These are phyloP conservation scores for Penicillium sp. DNA, from an alignment of 2,329 filamentous ascomycete species.

Conservation along the genomic window DNA sequence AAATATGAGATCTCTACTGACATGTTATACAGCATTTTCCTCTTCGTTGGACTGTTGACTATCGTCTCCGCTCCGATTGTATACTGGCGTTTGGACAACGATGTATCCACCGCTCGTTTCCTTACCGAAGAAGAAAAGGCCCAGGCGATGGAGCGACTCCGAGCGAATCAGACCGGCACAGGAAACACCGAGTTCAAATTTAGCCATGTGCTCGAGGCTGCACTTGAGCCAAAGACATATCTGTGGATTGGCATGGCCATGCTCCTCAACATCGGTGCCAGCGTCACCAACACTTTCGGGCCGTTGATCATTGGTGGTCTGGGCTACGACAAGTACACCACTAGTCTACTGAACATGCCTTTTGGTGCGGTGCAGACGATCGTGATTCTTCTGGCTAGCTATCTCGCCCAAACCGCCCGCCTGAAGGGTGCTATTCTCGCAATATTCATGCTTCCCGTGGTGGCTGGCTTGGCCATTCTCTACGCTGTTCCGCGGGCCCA, in stretches of 20 bases:
- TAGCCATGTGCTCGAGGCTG: constrained; percentile 46
- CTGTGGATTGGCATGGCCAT: constrained; percentile 64
- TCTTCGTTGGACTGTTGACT: constrained; percentile 64
- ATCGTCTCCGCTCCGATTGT: constrained; percentile 59
- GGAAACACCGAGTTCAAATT: constrained; percentile 51
- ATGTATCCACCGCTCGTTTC: constrained; percentile 56
- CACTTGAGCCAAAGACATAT: constrained; percentile 53
- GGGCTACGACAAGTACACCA: constrained; percentile 60
- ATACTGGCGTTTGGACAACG: constrained; percentile 61
- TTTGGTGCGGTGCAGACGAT: constrained; percentile 65
- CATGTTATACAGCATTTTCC: constrained; percentile 51
- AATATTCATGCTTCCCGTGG: constrained; percentile 59
- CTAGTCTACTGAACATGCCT: constrained; percentile 67
- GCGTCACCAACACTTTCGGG: constrained; percentile 66
- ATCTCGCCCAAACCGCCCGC: constrained; percentile 58
- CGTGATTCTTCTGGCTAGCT: constrained; percentile 62
- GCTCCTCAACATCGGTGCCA: constrained; percentile 65
- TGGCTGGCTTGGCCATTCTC: constrained; percentile 59
- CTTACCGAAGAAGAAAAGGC: constrained; percentile 50
- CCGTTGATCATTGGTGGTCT: constrained; percentile 64
- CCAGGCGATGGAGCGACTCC: constrained; percentile 52
- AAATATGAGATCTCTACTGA: neutral
- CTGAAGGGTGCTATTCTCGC: constrained; percentile 61
- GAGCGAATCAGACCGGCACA: constrained; percentile 54
- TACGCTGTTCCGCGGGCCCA: constrained; percentile 54